A percentile compares a stretch with the other conserved stretches of the same genome.
phyloP scores from a whole-genome alignment of 2,329 filamentous ascomycete species.

The Neophaeococcomyces aloes region DNA sequence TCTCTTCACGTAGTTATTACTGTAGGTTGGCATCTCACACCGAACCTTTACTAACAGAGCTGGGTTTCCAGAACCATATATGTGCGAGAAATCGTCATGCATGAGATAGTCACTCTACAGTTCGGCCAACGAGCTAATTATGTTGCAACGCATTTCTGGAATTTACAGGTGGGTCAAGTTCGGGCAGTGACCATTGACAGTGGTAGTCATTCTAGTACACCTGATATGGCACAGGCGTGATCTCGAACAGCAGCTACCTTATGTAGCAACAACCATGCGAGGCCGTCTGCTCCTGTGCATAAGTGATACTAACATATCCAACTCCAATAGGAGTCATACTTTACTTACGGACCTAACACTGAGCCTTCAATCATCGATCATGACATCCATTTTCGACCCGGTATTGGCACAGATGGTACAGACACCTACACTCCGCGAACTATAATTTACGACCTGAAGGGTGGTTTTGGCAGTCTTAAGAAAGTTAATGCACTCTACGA shows the following conservation, averaged over 20 bases:
- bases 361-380: constrained; percentile 62
- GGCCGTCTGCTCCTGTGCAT: background rate
- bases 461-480: constrained; percentile 76
- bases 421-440: constrained; percentile 91
- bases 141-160: constrained; percentile 94
- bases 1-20: no score
- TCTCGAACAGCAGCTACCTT: background rate
- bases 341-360: constrained; percentile 66
- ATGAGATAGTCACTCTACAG: constrained; percentile 89
- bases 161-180: constrained; percentile 57
- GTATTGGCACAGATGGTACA: constrained; percentile 67
- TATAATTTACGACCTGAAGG: constrained; percentile 89
- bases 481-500: constrained; percentile 87
- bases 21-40: no score
- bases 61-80: background rate
- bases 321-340: constrained; percentile 73
- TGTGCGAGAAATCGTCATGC: constrained; percentile 48
- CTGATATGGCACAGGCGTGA: background rate
- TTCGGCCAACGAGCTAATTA: constrained; percentile 90
- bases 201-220: background rate
- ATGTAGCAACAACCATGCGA: background rate
- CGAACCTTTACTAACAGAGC: no score
- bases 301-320: constrained; percentile 4
- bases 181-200: background rate
- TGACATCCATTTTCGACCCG: constrained; percentile 79